Base-by-base conservation (phyloP, 495 filamentous ascomycete species). In the Neohortaea acidophila region DNA sequence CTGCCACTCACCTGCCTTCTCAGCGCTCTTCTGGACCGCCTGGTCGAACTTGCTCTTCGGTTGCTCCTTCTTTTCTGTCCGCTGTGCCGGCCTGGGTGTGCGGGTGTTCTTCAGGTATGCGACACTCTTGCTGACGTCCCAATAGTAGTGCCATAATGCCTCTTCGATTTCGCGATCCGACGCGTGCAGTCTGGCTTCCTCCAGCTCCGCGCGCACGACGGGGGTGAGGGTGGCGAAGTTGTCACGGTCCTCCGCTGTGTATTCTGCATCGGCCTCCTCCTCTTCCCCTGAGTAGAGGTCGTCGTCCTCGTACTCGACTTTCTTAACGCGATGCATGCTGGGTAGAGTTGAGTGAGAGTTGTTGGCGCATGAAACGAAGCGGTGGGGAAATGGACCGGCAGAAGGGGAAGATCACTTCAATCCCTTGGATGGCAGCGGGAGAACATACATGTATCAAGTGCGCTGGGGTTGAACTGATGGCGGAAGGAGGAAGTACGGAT, bases 81-180 rank as follows among this genome's bases (percentile, higher is more conserved):
- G 37, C 28, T 39, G 40, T 19, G 36, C 39, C 41, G 23, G 36
- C 44, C 31, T 43, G 41, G 36, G 43, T 23, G 24, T 33, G 28
- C 27, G 26, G 11, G 10, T 39, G 73, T 76, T 72, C 30, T 73
- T 63, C 25, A 97, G 59, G 51, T 87, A 93, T 40, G 70, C 64
- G 14, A 85, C 77, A 0, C 82, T 70, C 54, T 94, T 93, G 19
- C 73, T 72, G 19, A 93, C 66, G 54, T 97, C 87, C 53, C 82
- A 94, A 57, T 86, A 97, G 57, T 94, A 94, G 57, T 96, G 73
- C 83, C 84, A 97, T 21, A 97, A 57, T 0, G 84, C 69, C 36
- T 96, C 91, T 54, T 92, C 69, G 28, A 93, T 85, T 42, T 91
- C 77, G 22, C 70, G 62, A 33, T 73, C 70, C 15, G 75, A 72